phyloP scores from a whole-genome alignment of 352 stramenopile genomes.

The Pythium dissimile region DNA sequence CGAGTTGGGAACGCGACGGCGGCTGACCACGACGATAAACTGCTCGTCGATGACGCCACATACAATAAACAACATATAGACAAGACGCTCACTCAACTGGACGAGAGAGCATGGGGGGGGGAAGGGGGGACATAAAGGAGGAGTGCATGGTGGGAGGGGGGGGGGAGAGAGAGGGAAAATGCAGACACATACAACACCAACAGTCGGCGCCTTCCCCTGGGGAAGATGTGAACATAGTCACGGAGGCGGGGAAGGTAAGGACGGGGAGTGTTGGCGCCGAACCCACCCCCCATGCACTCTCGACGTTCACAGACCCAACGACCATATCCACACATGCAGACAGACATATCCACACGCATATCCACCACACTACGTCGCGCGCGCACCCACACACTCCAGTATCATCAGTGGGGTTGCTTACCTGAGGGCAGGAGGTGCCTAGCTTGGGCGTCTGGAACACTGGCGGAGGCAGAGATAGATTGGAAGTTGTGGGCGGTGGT shows the following conservation, averaged over 20 bases:
- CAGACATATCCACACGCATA: neutral
- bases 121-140: neutral
- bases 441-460: neutral
- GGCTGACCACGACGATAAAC: constrained; percentile 11
- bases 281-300: constrained; percentile 6
- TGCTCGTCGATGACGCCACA: constrained; percentile 21
- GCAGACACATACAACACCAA: neutral
- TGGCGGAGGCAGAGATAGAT: neutral
- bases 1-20: neutral
- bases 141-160: neutral
- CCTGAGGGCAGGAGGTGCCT: neutral
- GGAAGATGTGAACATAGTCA: no score
- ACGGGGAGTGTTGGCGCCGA: neutral
- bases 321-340: constrained; percentile 6
- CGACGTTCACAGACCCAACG: neutral
- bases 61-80: constrained; percentile 23
- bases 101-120: constrained; percentile 1
- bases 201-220: no score
- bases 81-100: constrained; percentile 18
- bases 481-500: constrained; percentile 6
- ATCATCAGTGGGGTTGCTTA: neutral
- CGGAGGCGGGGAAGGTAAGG: neutral
- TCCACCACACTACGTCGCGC: no score
- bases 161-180: neutral
- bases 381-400: neutral